Evolutionary conservation across 106 monocot genomes (phyloP).

Genomic region (Chionographis japonica): DNA sequence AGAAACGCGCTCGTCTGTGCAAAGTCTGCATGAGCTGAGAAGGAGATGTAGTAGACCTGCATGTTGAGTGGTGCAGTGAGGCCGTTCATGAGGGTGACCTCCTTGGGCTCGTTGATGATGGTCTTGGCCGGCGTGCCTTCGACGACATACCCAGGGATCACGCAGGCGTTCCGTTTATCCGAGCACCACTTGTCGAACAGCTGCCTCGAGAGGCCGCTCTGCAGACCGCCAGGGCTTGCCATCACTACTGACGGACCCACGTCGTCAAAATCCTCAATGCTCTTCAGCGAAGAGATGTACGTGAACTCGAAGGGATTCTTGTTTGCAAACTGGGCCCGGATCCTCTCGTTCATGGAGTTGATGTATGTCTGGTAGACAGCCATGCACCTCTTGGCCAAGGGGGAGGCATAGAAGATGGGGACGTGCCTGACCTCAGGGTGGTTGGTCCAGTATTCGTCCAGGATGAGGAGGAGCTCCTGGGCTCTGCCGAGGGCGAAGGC

Average conservation of each 20-base stretch:
- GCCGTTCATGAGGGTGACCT: conserved; percentile 96
- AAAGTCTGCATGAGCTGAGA: conserved; percentile 96
- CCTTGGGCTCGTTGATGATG: conserved; percentile 96
- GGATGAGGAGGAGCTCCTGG: conserved; percentile 94
- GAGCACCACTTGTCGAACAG: conserved; percentile 97
- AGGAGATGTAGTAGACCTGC: conserved; percentile 93
- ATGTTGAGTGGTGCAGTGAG: conserved; percentile 90
- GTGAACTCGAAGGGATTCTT: conserved; percentile 96
- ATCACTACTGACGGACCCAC: conserved; percentile 96
- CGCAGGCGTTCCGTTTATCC: conserved; percentile 91
- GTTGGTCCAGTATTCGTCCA: conserved; percentile 93
- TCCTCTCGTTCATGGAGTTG: conserved; percentile 96
- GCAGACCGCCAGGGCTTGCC: conserved; percentile 93
- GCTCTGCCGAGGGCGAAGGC: conserved; percentile 96
- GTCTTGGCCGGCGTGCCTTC: conserved; percentile 91
- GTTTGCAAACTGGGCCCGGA: conserved; percentile 74
- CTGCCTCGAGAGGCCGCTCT: conserved; percentile 94
- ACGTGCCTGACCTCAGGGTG: conserved; percentile 91
- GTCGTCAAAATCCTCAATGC: conserved; percentile 89
- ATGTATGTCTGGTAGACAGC: conserved; percentile 99
- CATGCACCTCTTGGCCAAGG: conserved; percentile 96
- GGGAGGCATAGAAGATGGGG: conserved; percentile 95
- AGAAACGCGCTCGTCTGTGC: conserved; percentile 89
- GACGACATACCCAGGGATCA: conserved; percentile 95
- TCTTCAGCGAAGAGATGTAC: conserved; percentile 86